Conservation (phyloP, 2,329 filamentous ascomycete species). For the Fusarium sp. region DNA sequence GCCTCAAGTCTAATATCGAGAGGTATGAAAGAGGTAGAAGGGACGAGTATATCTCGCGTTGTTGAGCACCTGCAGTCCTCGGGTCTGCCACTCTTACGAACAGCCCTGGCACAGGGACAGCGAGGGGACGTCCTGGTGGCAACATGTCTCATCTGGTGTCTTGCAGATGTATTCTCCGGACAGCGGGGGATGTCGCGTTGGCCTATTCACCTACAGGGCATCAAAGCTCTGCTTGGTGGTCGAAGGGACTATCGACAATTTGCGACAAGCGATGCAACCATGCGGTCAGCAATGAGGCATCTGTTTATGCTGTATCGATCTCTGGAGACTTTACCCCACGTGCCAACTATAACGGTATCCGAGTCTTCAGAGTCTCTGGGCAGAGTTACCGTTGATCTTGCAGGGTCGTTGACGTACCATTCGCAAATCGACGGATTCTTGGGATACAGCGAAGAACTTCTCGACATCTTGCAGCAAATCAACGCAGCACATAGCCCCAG, state of each 20-base stretch:
- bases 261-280: neutral
- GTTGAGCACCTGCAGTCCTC: slow-evolving; percentile 42
- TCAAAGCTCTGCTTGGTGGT: slow-evolving; percentile 36
- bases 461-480: slow-evolving; percentile 40
- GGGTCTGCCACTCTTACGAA: slow-evolving; percentile 36
- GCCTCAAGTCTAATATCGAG: slow-evolving; percentile 42
- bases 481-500: slow-evolving; percentile 3
- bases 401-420: fast-evolving
- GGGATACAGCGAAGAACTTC: slow-evolving; percentile 44
- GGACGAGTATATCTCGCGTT: slow-evolving; percentile 28
- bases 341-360: slow-evolving; percentile 16
- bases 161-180: slow-evolving; percentile 42
- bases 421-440: slow-evolving; percentile 44
- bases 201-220: slow-evolving; percentile 41
- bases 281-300: slow-evolving; percentile 39
- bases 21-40: slow-evolving; percentile 36
- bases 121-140: slow-evolving; percentile 40
- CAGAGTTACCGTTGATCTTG: fast-evolving
- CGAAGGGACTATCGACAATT: slow-evolving; percentile 7
- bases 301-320: slow-evolving; percentile 44
- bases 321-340: slow-evolving; percentile 41
- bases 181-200: slow-evolving; percentile 37
- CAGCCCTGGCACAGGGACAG: slow-evolving; percentile 32
- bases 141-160: slow-evolving; percentile 45
- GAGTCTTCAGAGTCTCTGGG: neutral